Evolutionary conservation across 768 basidiomycete species (phyloP).

Genomic region (Russula abietina): DNA sequence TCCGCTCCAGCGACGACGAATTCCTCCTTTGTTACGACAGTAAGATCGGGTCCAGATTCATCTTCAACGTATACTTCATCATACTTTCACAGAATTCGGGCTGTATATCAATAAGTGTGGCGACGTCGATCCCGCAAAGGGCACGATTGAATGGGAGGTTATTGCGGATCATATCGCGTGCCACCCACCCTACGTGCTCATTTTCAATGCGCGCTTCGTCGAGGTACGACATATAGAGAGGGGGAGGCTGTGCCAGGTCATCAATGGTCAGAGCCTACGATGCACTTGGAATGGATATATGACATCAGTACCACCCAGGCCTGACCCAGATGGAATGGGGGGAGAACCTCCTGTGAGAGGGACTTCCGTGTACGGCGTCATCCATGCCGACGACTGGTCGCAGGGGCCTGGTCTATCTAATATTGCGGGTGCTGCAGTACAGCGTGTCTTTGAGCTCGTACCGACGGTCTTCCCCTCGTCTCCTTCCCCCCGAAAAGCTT

Average conservation of each 20-base stretch:
- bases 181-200: conserved; percentile 81
- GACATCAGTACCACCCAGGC: conserved; percentile 30
- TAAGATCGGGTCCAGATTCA: conserved; percentile 32
- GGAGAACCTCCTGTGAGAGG: conserved; percentile 57
- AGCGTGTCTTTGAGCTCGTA: conserved; percentile 72
- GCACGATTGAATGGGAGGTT: conserved; percentile 93
- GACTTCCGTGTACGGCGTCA: conserved; percentile 79
- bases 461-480: conserved; percentile 39
- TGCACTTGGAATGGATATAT: conserved; percentile 88
- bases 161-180: conserved; percentile 82
- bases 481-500: conserved; percentile 39
- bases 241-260: conserved; percentile 74
- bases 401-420: too few species aligned
- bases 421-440: conserved; percentile 36
- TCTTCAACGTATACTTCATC: background rate
- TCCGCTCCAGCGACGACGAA: conserved; percentile 78
- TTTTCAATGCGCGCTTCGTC: conserved; percentile 85
- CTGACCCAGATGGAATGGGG: conserved; percentile 41
- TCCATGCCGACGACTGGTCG: conserved; percentile 45
- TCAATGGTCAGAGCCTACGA: conserved; percentile 71
- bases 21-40: conserved; percentile 84
- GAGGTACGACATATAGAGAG: conserved; percentile 81
- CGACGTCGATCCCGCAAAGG: conserved; percentile 62
- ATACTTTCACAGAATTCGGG: conserved; percentile 62
- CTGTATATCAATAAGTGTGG: conserved; percentile 89